These are phyloP conservation scores for Lonicera japonica DNA, from an alignment of 129 eudicot genomes.

Conservation along the genomic window DNA sequence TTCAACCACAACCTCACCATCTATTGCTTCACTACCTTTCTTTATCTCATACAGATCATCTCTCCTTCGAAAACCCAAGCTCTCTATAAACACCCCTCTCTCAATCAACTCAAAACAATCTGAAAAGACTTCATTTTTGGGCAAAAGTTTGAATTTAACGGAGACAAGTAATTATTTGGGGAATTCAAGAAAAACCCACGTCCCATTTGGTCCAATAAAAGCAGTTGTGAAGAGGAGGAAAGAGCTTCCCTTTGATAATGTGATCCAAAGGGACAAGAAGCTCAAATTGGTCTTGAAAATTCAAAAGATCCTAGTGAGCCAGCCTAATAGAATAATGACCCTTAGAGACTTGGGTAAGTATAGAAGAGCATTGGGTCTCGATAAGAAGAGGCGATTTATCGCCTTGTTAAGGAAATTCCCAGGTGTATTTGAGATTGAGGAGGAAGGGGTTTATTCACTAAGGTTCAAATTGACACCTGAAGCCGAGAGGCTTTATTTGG, in stretches of 20 bases:
- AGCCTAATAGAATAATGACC: conserved; percentile 70
- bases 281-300: conserved; percentile 72
- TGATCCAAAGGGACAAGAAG: conserved; percentile 90
- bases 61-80: conserved; percentile 26
- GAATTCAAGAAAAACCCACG: conserved; percentile 32
- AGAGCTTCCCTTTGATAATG: conserved; percentile 90
- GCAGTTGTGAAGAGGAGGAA: conserved; percentile 89
- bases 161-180: conserved; percentile 12
- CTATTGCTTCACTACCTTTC: conserved; percentile 46
- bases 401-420: conserved; percentile 78
- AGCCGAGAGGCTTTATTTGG: conserved; percentile 80
- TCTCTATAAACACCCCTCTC: conserved; percentile 14
- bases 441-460: conserved; percentile 83
- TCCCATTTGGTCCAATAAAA: conserved; percentile 38
- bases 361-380: conserved; percentile 72
- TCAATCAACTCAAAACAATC: conserved; percentile 4
- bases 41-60: conserved; percentile 37
- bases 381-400: conserved; percentile 63
- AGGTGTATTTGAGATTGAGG: conserved; percentile 85
- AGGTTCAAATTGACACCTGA: conserved; percentile 73
- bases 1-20: conserved; percentile 37
- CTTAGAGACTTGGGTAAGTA: conserved; percentile 83
- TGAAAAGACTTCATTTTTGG: conserved; percentile 42
- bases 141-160: conserved; percentile 32
- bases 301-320: conserved; percentile 60